Evolutionary conservation across 345 rosid species (phyloP).

Genomic region (Gossypium stocksii): DNA sequence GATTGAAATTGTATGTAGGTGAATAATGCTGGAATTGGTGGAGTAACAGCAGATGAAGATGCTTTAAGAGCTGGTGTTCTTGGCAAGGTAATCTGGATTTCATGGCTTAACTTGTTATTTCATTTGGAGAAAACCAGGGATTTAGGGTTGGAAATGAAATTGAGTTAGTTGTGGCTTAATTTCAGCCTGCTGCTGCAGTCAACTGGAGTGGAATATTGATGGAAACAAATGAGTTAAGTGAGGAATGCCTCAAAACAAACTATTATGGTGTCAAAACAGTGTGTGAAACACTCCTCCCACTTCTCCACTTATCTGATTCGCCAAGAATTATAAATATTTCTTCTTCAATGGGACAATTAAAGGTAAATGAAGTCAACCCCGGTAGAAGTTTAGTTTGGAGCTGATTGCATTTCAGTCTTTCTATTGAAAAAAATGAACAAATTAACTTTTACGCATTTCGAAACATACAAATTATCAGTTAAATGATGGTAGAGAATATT

Average conservation of each 20-base stretch:
- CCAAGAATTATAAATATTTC: conserved; percentile 39
- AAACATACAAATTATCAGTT: too few species aligned
- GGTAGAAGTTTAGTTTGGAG: too few species aligned
- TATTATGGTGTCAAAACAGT: conserved; percentile 38
- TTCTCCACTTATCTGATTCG: conserved; percentile 35
- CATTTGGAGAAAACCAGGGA: too few species aligned
- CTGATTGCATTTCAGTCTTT: rapidly evolving
- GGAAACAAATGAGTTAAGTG: conserved; percentile 22
- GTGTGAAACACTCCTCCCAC: conserved; percentile 33
- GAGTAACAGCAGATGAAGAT: conserved; percentile 15
- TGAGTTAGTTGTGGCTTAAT: too few species aligned
- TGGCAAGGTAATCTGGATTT: not conserved
- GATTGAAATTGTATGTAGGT: conserved; percentile 29
- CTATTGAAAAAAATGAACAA: too few species aligned
- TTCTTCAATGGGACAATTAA: conserved; percentile 11
- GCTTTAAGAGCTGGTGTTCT: conserved; percentile 9
- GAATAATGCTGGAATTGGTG: conserved; percentile 37
- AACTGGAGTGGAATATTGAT: conserved; percentile 20
- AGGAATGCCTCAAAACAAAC: conserved; percentile 41
- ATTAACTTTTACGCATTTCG: too few species aligned
- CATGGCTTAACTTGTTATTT: too few species aligned
- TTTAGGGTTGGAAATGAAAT: too few species aligned
- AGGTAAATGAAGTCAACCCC: conserved; percentile 16
- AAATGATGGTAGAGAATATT: too few species aligned
- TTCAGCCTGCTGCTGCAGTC: conserved; percentile 18